Conservation (phyloP, 2,329 filamentous ascomycete species). For the Leptoxyphium fumago region DNA sequence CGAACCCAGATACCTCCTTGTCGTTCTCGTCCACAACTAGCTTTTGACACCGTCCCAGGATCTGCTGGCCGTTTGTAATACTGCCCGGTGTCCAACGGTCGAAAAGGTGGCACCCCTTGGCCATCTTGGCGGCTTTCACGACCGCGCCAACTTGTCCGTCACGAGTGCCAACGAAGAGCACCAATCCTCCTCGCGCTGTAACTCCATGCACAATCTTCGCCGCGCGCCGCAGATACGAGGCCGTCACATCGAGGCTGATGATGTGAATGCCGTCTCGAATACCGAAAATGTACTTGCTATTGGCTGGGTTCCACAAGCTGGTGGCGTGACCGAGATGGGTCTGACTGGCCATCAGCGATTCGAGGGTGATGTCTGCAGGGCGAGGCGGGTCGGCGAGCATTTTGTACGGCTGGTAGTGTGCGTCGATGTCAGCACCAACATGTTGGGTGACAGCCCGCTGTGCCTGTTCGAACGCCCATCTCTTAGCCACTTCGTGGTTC, state of each 20-base stretch:
- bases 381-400: conserved; percentile 58
- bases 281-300: conserved; percentile 87
- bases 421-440: conserved; percentile 26
- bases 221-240: conserved; percentile 77
- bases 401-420: conserved; percentile 49
- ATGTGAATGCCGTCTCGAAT: conserved; percentile 80
- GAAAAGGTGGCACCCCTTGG: conserved; percentile 74
- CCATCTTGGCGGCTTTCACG: conserved; percentile 63
- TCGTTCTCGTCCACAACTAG: conserved; percentile 70
- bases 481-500: conserved; percentile 21
- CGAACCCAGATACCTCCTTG: conserved; percentile 46
- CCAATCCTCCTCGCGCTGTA: conserved; percentile 63
- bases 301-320: conserved; percentile 85
- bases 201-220: conserved; percentile 87
- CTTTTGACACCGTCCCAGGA: conserved; percentile 54
- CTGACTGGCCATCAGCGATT: conserved; percentile 77
- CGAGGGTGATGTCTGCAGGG: conserved; percentile 71
- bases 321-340: conserved; percentile 82
- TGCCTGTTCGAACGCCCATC: conserved; percentile 29
- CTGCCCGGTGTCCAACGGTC: conserved; percentile 83
- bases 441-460: conserved; percentile 23
- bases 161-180: conserved; percentile 82
- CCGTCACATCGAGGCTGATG: conserved; percentile 79
- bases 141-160: conserved; percentile 68
- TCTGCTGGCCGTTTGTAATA: conserved; percentile 86